Base-by-base conservation (phyloP, 108 stramenopile genomes). In the Fistulifera pelliculosa region DNA sequence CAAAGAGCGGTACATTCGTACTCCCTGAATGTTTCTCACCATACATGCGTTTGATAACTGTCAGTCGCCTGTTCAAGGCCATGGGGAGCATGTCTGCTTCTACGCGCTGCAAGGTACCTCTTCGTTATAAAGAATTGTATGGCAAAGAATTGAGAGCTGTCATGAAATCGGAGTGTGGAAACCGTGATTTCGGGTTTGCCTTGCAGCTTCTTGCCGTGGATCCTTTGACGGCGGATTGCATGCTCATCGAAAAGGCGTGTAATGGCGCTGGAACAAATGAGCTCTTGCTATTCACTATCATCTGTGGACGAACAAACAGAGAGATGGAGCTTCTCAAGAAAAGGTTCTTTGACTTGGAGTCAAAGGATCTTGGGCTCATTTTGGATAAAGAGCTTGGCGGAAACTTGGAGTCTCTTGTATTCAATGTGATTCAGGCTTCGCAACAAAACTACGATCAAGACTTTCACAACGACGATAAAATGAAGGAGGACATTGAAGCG, bases 301-400 rank as follows among this genome's bases (percentile, higher is more conserved):
- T 79, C 43, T 74, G 77, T 52, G 77, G 77, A 12, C 55, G 81
- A 11, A 61, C 63, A 60, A 83, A 83, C 54, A 60, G 60, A 49
- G 81, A 83, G 49, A 71, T 83, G 13, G 61, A 76, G 14, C 14
- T 79, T n/a, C 49, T 83, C 26, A 83, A 83, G 62, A 83, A 83
- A 69, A 67, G 61, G 11, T 83, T 66, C 49, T 83, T 68, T 61
- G 61, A 68, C 47, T 45, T 70, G 17, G 75, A 83, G 63, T 56
- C 67, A 40, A 61, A 76, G 41, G 81, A 83, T 74, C 66, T 83
- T 16, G 41, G 60, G 12, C 38, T 41, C 2, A 21, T 67, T 22
- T 53, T 79, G 0, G 58, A 49, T 17, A 60, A 52, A 21, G 77
- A 83, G 54, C 50, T 83, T n/a, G 51, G 64, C 19, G 81, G 81